Conservation (phyloP, 202 grass and related monocot genomes). For the Zizania palustris region DNA sequence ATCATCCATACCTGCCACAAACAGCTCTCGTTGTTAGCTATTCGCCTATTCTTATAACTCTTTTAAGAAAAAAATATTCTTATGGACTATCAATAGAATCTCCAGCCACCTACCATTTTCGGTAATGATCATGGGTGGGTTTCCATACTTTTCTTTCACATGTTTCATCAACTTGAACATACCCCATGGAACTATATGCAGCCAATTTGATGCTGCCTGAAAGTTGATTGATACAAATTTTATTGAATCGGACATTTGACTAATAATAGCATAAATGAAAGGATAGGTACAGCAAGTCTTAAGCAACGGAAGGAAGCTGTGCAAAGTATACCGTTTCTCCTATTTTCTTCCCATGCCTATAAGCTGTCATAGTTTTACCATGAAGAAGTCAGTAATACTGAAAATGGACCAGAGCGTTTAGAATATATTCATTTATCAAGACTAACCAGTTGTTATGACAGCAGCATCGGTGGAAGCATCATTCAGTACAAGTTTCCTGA, state of each 20-base stretch:
- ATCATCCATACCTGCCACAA: constrained; percentile 76
- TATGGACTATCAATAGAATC: constrained; percentile 3
- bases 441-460: constrained; percentile 70
- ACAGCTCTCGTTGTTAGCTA: background rate
- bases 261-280: background rate
- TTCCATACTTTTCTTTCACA: constrained; percentile 87
- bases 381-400: constrained; percentile 38
- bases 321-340: constrained; percentile 67
- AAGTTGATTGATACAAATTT: constrained; percentile 15
- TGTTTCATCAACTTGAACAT: constrained; percentile 79
- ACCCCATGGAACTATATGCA: constrained; percentile 95
- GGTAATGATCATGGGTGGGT: constrained; percentile 72
- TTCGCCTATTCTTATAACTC: background rate
- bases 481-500: constrained; percentile 76
- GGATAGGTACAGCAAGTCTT: background rate
- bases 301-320: background rate
- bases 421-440: constrained; percentile 4
- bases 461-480: constrained; percentile 77
- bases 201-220: constrained; percentile 84
- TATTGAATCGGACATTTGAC: background rate
- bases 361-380: constrained; percentile 49
- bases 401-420: background rate
- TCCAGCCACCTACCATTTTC: constrained; percentile 68
- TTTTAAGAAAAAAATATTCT: background rate
- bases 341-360: constrained; percentile 75